Conservation (phyloP, 1,284 basidiomycete genomes). For the Microbotryomycetes sp. region DNA sequence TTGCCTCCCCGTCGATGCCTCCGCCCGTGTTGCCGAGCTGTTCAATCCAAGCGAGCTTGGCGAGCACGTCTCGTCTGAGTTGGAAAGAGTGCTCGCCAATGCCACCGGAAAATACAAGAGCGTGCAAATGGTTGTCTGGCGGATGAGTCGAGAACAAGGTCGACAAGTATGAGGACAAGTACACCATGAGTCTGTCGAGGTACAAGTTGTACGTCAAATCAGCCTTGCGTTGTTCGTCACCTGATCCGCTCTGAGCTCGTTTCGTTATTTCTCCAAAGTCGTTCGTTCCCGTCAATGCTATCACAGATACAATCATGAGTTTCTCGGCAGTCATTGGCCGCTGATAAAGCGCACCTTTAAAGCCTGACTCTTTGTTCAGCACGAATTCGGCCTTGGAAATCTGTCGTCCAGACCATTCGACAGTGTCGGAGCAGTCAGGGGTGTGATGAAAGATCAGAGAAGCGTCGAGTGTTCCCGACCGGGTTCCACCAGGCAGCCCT, state of each 20-base stretch:
- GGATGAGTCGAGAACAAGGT: constrained; percentile 9
- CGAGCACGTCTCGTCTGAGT: constrained; percentile 54
- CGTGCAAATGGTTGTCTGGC: constrained; percentile 50
- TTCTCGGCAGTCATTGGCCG: background rate
- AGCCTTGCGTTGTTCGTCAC: constrained; percentile 10
- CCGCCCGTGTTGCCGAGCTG: constrained; percentile 51
- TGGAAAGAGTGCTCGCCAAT: constrained; percentile 66
- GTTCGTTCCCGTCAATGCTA: constrained; percentile 66
- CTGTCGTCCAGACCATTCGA: constrained; percentile 49
- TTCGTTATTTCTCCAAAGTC: constrained; percentile 59
- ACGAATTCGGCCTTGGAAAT: constrained; percentile 69
- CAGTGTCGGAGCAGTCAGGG: constrained; percentile 48
- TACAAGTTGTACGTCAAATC: constrained; percentile 54
- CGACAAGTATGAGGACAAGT: constrained; percentile 17
- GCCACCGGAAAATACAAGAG: constrained; percentile 74
- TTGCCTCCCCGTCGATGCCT: constrained; percentile 45
- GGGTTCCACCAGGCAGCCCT: constrained; percentile 75
- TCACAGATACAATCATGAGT: constrained; percentile 11
- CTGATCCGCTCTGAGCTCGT: constrained; percentile 12
- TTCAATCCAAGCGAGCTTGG: constrained; percentile 46
- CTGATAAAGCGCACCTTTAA: constrained; percentile 42
- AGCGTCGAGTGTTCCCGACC: constrained; percentile 71
- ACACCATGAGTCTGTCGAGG: constrained; percentile 57
- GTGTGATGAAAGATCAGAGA: constrained; percentile 80
- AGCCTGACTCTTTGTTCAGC: constrained; percentile 53